Percentiles rank a stretch among this genome's conserved stretches.
Conservation (phyloP, 2,329 filamentous ascomycete genomes). For the Paraconiothyrium sp. region DNA sequence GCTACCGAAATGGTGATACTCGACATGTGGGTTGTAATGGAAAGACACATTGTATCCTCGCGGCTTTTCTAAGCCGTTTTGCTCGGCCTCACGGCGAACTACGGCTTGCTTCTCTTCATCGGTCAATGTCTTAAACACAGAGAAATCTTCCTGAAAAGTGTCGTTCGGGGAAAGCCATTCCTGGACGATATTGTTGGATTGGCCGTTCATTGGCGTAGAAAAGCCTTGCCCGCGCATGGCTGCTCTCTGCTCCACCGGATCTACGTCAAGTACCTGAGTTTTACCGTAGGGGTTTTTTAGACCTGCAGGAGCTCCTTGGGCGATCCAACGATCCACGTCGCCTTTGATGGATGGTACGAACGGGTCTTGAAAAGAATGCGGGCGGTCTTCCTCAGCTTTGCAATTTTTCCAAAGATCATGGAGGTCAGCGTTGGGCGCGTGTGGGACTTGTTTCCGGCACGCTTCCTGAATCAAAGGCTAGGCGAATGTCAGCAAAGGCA, state of each 20-base stretch:
- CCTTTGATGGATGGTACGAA: conserved; percentile 23
- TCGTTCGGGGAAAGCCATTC: conserved; percentile 46
- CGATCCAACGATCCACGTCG: conserved; percentile 27
- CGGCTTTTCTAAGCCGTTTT: conserved; percentile 78
- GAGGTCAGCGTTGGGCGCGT: conserved; percentile 1
- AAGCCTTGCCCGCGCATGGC: conserved; percentile 34
- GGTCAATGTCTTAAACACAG: conserved; percentile 43
- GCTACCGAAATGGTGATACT: conserved; percentile 95
- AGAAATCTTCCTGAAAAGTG: conserved; percentile 37
- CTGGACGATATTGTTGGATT: conserved; percentile 46
- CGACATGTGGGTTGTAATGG: conserved; percentile 93
- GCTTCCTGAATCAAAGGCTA: neutral
- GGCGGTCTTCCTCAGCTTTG: conserved; percentile 14
- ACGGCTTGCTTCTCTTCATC: conserved; percentile 58
- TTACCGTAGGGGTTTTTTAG: neutral
- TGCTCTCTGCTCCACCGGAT: conserved; percentile 10
- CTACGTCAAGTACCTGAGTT: conserved; percentile 1
- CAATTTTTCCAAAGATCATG: conserved; percentile 15
- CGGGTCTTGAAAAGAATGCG: conserved; percentile 21
- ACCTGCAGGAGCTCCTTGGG: conserved; percentile 18
- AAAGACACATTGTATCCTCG: conserved; percentile 92
- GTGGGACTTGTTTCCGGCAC: neutral
- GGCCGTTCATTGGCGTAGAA: conserved; percentile 25
- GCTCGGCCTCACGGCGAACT: conserved; percentile 62
- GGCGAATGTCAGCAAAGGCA: neutral